These are phyloP conservation scores for Penicillium simplicissimum DNA, from an alignment of 495 filamentous ascomycete genomes.

Conservation along the genomic window DNA sequence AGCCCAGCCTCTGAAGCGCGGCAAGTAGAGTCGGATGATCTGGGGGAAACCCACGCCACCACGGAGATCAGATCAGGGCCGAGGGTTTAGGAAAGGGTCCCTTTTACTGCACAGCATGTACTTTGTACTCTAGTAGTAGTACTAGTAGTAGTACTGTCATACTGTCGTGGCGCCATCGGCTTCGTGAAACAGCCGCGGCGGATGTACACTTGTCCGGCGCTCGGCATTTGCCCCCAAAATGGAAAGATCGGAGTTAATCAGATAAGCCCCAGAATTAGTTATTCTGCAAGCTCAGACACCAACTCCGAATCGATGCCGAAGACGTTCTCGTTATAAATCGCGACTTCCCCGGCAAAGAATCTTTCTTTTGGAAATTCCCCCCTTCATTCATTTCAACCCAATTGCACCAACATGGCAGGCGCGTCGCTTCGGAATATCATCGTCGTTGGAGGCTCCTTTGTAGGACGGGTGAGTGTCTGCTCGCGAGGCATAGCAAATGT, in stretches of 20 bases:
- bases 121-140: no score
- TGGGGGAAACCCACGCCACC: neutral
- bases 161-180: conserved; percentile 20
- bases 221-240: conserved; percentile 17
- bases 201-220: conserved; percentile 18
- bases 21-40: conserved; percentile 5
- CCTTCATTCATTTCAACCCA: neutral
- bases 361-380: neutral
- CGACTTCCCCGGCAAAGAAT: neutral
- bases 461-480: conserved; percentile 34
- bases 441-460: conserved; percentile 46
- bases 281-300: neutral
- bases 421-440: conserved; percentile 39
- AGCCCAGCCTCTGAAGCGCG: neutral
- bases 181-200: conserved; percentile 8
- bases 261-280: conserved; percentile 20
- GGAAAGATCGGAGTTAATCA: conserved; percentile 29
- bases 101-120: no score
- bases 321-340: conserved; percentile 4
- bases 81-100: no score
- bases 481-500: no score
- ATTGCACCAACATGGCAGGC: conserved; percentile 21
- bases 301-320: neutral
- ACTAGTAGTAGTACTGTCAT: no score
- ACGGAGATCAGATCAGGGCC: neutral